Conservation (phyloP, 768 basidiomycete species). For the Podaxis rugospora region DNA sequence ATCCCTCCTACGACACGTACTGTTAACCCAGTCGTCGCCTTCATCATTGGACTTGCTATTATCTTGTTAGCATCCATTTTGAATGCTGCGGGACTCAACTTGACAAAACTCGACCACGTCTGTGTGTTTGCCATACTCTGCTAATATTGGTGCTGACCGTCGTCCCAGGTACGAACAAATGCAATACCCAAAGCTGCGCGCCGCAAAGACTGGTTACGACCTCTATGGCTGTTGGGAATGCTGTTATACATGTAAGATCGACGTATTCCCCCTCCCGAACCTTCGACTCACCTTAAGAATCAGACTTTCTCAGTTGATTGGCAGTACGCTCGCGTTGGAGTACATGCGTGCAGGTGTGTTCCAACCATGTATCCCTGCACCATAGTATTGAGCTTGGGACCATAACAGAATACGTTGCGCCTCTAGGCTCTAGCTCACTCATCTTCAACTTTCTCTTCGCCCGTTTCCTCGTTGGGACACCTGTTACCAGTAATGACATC, state of each 20-base stretch:
- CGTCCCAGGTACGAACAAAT: constrained; percentile 60
- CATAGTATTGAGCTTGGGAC: constrained; percentile 2
- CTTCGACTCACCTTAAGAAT: constrained; percentile 2
- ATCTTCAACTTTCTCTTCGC: constrained; percentile 98
- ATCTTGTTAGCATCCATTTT: constrained; percentile 80
- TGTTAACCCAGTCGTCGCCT: constrained; percentile 57
- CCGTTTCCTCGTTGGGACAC: constrained; percentile 79
- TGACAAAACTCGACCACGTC: constrained; percentile 92
- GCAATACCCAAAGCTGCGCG: constrained; percentile 73
- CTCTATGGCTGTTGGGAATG: constrained; percentile 91
- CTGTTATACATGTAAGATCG: constrained; percentile 79
- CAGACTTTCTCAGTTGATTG: constrained; percentile 81
- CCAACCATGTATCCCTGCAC: neutral
- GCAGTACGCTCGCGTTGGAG: constrained; percentile 81
- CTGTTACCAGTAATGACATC: constrained; percentile 80
- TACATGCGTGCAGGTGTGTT: constrained; percentile 78
- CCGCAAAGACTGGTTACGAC: constrained; percentile 73
- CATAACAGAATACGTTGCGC: constrained; percentile 87
- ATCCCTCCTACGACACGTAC: constrained; percentile 20
- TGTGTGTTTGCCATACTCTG: constrained; percentile 21
- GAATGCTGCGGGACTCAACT: constrained; percentile 89
- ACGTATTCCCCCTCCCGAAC: neutral
- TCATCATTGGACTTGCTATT: constrained; percentile 84
- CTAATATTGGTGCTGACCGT: neutral
- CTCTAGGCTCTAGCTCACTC: constrained; percentile 87